phyloP scores from a whole-genome alignment of 176 grass and related monocot species.

The Triticum aestivum region DNA sequence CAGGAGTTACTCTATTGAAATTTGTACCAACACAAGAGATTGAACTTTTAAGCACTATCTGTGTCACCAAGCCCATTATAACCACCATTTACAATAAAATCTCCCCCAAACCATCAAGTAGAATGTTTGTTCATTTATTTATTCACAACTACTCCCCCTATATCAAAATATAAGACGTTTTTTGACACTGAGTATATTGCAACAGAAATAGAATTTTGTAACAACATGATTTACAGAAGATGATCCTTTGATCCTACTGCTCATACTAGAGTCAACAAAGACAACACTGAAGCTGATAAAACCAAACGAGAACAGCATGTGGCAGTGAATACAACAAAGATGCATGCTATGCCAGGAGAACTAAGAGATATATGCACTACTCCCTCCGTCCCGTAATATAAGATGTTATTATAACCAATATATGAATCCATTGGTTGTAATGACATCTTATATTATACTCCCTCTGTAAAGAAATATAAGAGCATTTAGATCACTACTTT shows the following conservation, averaged over 20 bases:
- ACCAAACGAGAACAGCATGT: background rate
- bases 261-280: background rate
- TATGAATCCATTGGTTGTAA: too few species aligned
- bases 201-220: conserved; percentile 7
- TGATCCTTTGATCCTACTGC: background rate
- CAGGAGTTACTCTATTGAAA: background rate
- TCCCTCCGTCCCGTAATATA: too few species aligned
- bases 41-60: background rate
- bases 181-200: background rate
- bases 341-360: background rate
- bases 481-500: too few species aligned
- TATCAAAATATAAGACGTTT: too few species aligned
- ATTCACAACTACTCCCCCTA: background rate
- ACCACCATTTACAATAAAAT: background rate
- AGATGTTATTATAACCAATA: too few species aligned
- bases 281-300: background rate
- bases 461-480: too few species aligned
- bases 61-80: background rate
- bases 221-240: background rate
- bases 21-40: background rate
- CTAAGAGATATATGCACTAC: background rate
- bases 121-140: background rate
- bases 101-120: background rate
- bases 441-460: too few species aligned
- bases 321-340: background rate